Percentiles rank a stretch among this genome's conserved stretches.
phyloP scores from a whole-genome alignment of 495 filamentous ascomycete species.

The Penicillium canescens region DNA sequence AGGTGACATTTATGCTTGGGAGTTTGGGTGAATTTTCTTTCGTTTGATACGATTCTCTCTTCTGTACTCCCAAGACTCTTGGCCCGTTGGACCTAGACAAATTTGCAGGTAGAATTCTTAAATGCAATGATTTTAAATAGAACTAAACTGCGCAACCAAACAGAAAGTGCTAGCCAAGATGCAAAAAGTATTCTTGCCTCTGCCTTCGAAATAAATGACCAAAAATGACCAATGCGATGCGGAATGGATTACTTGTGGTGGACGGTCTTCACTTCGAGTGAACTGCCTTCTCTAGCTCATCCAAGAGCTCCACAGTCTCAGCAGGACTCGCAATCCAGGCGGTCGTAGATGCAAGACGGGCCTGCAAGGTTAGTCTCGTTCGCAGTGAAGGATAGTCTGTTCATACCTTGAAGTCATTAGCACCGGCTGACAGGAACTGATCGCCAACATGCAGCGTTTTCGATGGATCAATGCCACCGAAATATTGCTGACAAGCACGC shows the following conservation, averaged over 20 bases:
- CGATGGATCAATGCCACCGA: constrained; percentile 65
- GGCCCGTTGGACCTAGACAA: not conserved
- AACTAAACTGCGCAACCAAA: not conserved
- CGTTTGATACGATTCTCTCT: not conserved
- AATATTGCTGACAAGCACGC: constrained; percentile 86
- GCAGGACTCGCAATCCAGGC: constrained; percentile 91
- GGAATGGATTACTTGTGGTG: not conserved
- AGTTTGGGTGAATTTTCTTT: constrained; percentile 5
- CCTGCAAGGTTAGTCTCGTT: constrained; percentile 32
- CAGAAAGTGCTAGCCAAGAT: not conserved
- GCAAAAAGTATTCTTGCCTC: not conserved
- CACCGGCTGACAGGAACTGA: constrained; percentile 92
- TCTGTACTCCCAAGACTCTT: not conserved
- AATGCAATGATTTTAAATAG: not conserved
- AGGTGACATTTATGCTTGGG: constrained; percentile 10
- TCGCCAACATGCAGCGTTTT: constrained; percentile 87
- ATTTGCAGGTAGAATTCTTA: constrained; percentile 12
- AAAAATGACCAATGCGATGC: not conserved
- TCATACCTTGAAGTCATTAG: constrained; percentile 90
- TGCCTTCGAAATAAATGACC: not conserved
- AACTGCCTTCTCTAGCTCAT: constrained; percentile 54
- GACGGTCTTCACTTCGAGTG: not conserved
- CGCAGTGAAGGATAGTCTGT: not conserved
- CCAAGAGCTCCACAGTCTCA: constrained; percentile 85
- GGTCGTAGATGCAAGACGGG: constrained; percentile 63